phyloP scores from a whole-genome alignment of 228 moss, liverwort and hornwort species.

The Sphagnum fallax region DNA sequence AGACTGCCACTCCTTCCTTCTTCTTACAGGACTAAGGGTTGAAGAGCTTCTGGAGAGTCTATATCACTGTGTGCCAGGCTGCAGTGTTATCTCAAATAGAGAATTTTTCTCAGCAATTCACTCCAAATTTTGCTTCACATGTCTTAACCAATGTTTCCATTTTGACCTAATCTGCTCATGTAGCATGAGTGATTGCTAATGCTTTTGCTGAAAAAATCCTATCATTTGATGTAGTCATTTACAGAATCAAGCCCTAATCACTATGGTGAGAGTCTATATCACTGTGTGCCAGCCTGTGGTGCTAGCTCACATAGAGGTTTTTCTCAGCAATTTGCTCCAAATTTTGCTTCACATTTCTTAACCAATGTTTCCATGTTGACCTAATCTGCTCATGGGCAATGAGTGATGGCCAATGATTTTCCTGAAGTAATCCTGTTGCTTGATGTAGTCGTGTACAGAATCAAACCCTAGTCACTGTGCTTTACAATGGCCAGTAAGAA shows the following conservation, averaged over 20 bases:
- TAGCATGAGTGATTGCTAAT: no score
- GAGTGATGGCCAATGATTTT: neutral
- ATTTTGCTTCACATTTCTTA: neutral
- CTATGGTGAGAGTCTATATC: neutral
- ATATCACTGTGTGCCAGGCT: neutral
- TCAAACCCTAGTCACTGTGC: neutral
- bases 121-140: neutral
- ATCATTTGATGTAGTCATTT: neutral
- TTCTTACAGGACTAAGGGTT: neutral
- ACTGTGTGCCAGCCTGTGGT: neutral
- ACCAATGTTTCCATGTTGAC: neutral
- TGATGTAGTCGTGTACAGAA: neutral
- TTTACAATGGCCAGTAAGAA: neutral
- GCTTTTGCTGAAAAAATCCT: no score
- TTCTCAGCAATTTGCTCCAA: neutral
- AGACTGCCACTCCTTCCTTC: constrained; percentile 3
- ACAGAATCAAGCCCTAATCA: neutral
- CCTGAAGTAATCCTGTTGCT: neutral
- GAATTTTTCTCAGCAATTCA: neutral
- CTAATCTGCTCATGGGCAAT: neutral
- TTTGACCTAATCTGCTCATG: neutral
- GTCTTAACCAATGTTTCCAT: neutral
- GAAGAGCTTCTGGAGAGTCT: neutral
- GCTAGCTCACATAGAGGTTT: neutral
- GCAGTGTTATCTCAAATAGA: neutral